Percentiles rank a stretch among this genome's conserved stretches.
phyloP scores from a whole-genome alignment of 2,329 filamentous ascomycete genomes.

The Xylaria sp. region DNA sequence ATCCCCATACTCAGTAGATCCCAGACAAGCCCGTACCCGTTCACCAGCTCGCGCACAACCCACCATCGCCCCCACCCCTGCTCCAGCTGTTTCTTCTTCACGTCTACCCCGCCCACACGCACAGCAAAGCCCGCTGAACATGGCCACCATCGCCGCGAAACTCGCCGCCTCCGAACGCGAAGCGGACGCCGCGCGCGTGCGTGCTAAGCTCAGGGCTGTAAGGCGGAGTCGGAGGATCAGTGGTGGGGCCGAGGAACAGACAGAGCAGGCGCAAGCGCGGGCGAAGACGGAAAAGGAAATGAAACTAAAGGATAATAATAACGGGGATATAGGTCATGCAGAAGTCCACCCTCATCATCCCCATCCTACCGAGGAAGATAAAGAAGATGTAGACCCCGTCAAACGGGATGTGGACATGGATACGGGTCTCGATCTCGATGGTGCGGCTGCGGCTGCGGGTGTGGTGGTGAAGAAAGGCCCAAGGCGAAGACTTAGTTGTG shows the following conservation, averaged over 20 bases:
- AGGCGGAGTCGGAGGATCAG: slow-evolving; percentile 49
- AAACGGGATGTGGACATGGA: slow-evolving; percentile 40
- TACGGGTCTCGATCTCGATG: not conserved
- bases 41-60: slow-evolving; percentile 23
- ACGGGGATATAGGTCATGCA: not conserved
- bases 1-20: slow-evolving; percentile 13
- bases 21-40: slow-evolving; percentile 10
- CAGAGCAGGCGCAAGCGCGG: not conserved
- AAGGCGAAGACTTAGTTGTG: slow-evolving; percentile 16
- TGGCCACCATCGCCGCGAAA: slow-evolving; percentile 72
- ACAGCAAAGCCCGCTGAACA: slow-evolving; percentile 67
- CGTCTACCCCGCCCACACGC: slow-evolving; percentile 51
- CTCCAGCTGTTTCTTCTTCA: slow-evolving; percentile 26
- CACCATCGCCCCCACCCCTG: not conserved
- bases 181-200: slow-evolving; percentile 70
- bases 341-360: too few species aligned
- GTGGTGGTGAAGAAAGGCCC: slow-evolving; percentile 11
- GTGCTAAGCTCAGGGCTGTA: slow-evolving; percentile 70
- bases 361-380: not conserved
- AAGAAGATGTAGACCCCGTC: slow-evolving; percentile 45
- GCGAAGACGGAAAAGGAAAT: not conserved
- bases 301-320: not conserved
- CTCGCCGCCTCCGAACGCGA: slow-evolving; percentile 72
- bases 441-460: too few species aligned
- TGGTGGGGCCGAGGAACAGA: slow-evolving; percentile 3